Evolutionary conservation across 371 early-diverging fungal genomes (phyloP), one percentile per base, ranked within the genome.

Genomic region (Phascolomyces articulosus): DNA sequence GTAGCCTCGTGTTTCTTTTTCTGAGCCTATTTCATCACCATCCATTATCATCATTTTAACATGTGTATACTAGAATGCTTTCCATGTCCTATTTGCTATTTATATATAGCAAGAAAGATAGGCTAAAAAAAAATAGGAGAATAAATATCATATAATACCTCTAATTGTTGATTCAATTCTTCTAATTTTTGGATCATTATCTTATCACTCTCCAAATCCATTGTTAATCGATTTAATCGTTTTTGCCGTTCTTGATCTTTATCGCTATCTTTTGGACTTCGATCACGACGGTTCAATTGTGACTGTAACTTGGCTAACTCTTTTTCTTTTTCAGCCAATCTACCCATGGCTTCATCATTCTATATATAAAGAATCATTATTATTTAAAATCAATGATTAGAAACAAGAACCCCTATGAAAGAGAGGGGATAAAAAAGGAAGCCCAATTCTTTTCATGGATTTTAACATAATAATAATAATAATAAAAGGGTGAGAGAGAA

Each of bases 161-260:
- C 78, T 7, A 82, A 59, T 27, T 82, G 79, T 21, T 68, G 66
- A 27, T 79, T 79, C 3, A 82, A 34, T 28, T 82, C 82, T 40
- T 82, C 76, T 15, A 82, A 26, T 64, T 75, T 79, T 56, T 75
- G 77, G 10, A 77, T 73, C 55, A 79, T 65, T 40, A 79, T 20
- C 38, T 78, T 72, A 48, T 80, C 80, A 47, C 68, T 69, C 59
- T 82, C 82, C 29, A 82, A 69, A 58, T 82, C 82, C 60, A 82
- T 65, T 3, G 78, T 78, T 21, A 78, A 49, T 16, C 78, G 67
- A 44, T 80, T 80, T 38, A 80, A 18, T 49, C 78, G 63, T 27
- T 65, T 78, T 58, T 76, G 74, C 1, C 70, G 62, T 34, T 75
- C 77, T 58, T 73, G 60, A 10, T 70, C 72, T 13, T 72, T 58